Evolutionary conservation across 345 rosid species (phyloP).

Genomic region (Kernera saxatilis): DNA sequence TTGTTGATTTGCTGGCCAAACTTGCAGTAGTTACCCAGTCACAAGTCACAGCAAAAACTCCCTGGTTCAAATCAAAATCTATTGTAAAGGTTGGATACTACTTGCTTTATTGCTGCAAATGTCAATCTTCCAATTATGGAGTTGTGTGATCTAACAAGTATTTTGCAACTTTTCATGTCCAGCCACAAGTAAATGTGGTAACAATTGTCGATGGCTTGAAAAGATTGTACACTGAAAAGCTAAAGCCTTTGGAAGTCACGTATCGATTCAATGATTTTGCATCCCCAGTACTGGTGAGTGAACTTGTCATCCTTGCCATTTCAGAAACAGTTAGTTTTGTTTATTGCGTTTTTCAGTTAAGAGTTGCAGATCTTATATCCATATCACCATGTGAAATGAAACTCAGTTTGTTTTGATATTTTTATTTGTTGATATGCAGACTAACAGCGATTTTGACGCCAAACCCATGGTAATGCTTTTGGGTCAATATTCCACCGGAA

Average conservation of each 20-base stretch:
- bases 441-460: slow-evolving; percentile 89
- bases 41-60: slow-evolving; percentile 34
- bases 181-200: slow-evolving; percentile 58
- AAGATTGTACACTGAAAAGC: slow-evolving; percentile 70
- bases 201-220: slow-evolving; percentile 91
- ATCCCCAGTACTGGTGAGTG: slow-evolving; percentile 71
- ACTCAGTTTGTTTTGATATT: slow-evolving; percentile 1
- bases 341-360: not conserved
- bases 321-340: not conserved
- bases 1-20: slow-evolving; percentile 12
- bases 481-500: slow-evolving; percentile 97
- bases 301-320: not conserved
- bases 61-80: slow-evolving; percentile 58
- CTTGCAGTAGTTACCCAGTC: slow-evolving; percentile 40
- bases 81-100: slow-evolving; percentile 43
- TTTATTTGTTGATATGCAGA: slow-evolving; percentile 37
- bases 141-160: not conserved
- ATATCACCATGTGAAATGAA: not conserved
- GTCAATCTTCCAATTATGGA: not conserved
- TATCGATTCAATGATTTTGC: slow-evolving; percentile 91
- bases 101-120: not conserved
- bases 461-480: slow-evolving; percentile 96
- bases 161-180: slow-evolving; percentile 22
- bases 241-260: slow-evolving; percentile 79
- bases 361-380: not conserved